Conservation (phyloP, 1,284 basidiomycete genomes). For the Xerocomus amazonicus region DNA sequence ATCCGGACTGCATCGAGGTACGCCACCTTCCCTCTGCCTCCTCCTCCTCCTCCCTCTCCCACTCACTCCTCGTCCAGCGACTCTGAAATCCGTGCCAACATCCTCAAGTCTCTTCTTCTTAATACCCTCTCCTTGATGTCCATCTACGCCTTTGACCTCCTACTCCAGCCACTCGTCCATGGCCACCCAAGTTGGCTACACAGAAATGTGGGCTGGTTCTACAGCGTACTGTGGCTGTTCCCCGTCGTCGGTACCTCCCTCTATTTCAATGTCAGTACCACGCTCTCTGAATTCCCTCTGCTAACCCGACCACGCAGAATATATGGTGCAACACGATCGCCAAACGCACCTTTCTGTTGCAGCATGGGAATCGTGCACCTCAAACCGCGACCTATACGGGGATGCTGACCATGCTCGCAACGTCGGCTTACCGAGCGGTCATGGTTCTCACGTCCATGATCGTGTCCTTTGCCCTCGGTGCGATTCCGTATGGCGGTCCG, state of each 20-base stretch:
- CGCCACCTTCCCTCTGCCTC: neutral
- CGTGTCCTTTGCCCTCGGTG: constrained; percentile 60
- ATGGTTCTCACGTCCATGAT: constrained; percentile 77
- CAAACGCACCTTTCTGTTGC: constrained; percentile 62
- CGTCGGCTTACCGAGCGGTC: constrained; percentile 72
- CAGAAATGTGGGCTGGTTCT: constrained; percentile 69
- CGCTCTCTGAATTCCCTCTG: constrained; percentile 3
- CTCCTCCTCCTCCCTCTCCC: constrained; percentile 4
- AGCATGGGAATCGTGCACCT: constrained; percentile 56
- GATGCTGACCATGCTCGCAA: constrained; percentile 67
- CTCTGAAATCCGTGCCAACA: constrained; percentile 65
- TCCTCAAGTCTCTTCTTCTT: constrained; percentile 68
- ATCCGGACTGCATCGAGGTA: constrained; percentile 49
- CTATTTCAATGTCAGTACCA: constrained; percentile 66
- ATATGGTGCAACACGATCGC: constrained; percentile 72
- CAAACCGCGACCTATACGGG: constrained; percentile 60
- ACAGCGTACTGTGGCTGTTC: constrained; percentile 70
- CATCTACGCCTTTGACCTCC: constrained; percentile 67
- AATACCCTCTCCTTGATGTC: constrained; percentile 67
- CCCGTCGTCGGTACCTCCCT: constrained; percentile 69
- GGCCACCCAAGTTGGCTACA: constrained; percentile 64
- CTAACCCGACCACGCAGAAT: constrained; percentile 44
- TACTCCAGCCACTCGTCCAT: constrained; percentile 66
- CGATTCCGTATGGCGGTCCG: constrained; percentile 63
- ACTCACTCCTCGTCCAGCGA: constrained; percentile 45